Percentiles rank a stretch among this genome's conserved stretches.
Conservation (phyloP, 352 stramenopile genomes). For the Blastocystis sp. region DNA sequence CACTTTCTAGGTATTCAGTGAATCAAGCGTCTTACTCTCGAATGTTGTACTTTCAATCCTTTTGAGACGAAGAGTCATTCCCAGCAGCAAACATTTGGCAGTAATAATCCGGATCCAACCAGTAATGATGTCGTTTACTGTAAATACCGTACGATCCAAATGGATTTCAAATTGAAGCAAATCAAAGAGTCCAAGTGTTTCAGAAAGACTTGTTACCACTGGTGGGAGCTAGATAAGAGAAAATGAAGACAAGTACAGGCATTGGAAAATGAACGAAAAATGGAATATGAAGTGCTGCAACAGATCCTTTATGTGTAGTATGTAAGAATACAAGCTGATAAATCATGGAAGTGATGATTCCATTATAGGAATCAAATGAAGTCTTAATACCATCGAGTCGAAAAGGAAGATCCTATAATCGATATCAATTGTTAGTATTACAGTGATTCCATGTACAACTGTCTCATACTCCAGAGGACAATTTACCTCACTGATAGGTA, state of each 20-base stretch:
- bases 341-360: neutral
- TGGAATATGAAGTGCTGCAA: neutral
- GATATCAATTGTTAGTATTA: neutral
- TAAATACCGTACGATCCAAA: neutral
- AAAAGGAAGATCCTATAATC: neutral
- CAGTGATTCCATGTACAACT: neutral
- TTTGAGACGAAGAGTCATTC: neutral
- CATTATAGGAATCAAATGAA: neutral
- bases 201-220: neutral
- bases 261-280: neutral
- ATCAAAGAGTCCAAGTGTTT: neutral
- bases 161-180: neutral
- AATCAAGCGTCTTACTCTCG: neutral
- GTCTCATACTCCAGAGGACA: neutral
- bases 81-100: neutral
- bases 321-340: neutral
- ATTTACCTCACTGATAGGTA: neutral
- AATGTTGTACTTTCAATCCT: neutral
- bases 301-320: neutral
- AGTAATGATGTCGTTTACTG: slow-evolving; percentile 21
- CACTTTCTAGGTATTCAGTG: neutral
- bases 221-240: neutral
- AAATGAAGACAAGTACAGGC: neutral
- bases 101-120: neutral
- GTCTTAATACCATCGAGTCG: neutral